Base-by-base conservation (phyloP, 163 green algal genomes). In the Scenedesmus sp. region DNA sequence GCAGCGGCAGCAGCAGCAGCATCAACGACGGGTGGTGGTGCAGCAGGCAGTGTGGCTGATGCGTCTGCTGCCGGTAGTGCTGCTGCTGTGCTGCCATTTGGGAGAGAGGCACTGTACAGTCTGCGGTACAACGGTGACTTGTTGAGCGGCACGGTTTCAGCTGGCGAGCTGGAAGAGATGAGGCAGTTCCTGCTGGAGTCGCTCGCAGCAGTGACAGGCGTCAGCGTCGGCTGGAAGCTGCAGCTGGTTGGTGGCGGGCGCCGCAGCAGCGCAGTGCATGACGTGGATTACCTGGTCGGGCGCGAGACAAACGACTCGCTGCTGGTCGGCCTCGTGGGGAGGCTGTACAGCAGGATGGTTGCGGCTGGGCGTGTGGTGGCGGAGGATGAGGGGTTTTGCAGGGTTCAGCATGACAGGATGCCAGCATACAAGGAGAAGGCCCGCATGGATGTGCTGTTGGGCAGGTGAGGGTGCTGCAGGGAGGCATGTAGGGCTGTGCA, bases 251-350 rank as follows among this genome's bases (percentile, higher is more conserved):
- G 89, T 6, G 81, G 92, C 35, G 92, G 85, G 0, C 73, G 89
- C 2, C 86, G 92, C 40, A 81, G 90, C 24, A n/a, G 42, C 15
- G 53, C 76, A 4, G 30, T 49, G 18, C 88, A 92, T 40, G 88
- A 94, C 51, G 86, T 83, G 22, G 92, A 94, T 76, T 94, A 89
- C 51, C 88, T 94, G 15, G 86, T 87, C 37, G 91, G 86, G 0
- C 87, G 90, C 78, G 73, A 91, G 56, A 92, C 86, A 0, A 59
- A 85, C 70, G 59, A 86, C 35, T 61, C 18, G 18, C 33, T 56
- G 51, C 30, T 76, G 26, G 42, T 42, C 0, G 89, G 73, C 15
- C 65, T 94, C 40, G 80, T 93, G 3, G 51, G 70, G 9, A 79
- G 37, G 81, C 85, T 92, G 81, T 94, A 94, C n/a, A 33, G 61